Evolutionary conservation across 2,329 filamentous ascomycete genomes (phyloP), one percentile per base, ranked within the genome.

Genomic region (Trichoderma citrinoviride): DNA sequence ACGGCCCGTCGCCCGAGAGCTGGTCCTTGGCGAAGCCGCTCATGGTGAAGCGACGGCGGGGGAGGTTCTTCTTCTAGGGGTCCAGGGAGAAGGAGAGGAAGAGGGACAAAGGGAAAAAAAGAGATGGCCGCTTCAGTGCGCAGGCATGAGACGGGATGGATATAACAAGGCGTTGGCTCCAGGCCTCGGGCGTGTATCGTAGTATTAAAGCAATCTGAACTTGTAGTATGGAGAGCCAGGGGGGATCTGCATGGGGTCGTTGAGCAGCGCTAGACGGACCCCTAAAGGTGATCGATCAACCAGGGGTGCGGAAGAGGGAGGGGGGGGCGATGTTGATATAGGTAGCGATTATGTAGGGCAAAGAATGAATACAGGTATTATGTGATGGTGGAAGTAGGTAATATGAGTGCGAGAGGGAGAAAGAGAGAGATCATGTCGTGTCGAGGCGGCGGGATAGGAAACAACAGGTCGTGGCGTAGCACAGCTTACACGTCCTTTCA

Each of bases 1-100:
- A 61, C 15, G 71, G 69, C 46, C 69, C 67, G 56, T 72, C 68
- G 23, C 69, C 64, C 37, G 68, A 66, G 1, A 70, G 60, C 61
- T 69, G 66, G 41, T 69, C 69, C n/a, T 60, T 53, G 33, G 44
- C 14, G 19, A 53, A 60, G 29, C 23, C 49, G 62, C 27, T 52
- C 65, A 67, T 67, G 37, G 37, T 57, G 58, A 40, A 41, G 19
- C 27, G 44, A 54, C 58, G 49, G n/a, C n/a, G 21, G 49, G 40
- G 25, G 58, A 62, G 25, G 49, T n/a, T 54, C 10, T 10, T 12
- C 14, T 12, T 37, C 33, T 41, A 46, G 58, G 19, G 41, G 25
- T 25, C 43, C 10, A 25, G 21, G 40, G 21, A n/a, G 23, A 5
- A 29, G 55, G 25, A 25, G 33, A 37, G 10, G 33, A 14, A 14